Percentiles rank a stretch among this genome's conserved stretches.
These are phyloP conservation scores for Trichosanthes truncata DNA, from an alignment of 306 rosid genomes.

Conservation along the genomic window DNA sequence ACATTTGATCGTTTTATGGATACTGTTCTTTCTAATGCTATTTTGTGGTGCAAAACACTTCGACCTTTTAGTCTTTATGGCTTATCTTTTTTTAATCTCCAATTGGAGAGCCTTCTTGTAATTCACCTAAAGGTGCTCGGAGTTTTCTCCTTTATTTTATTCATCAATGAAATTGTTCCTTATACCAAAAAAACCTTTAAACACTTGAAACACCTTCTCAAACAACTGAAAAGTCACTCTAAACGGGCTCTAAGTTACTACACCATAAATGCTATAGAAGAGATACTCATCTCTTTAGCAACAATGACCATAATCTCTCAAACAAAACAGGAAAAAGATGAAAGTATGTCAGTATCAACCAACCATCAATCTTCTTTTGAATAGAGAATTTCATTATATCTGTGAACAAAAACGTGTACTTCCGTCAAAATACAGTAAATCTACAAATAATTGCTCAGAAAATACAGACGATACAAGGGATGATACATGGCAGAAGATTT, in stretches of 20 bases:
- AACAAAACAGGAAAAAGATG: background rate
- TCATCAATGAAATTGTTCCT: too few species aligned
- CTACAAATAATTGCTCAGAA: slow-evolving; percentile 14
- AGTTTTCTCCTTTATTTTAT: too few species aligned
- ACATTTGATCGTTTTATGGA: too few species aligned
- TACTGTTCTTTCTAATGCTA: too few species aligned
- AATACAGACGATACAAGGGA: slow-evolving; percentile 29
- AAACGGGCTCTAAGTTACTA: too few species aligned
- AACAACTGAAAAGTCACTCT: background rate
- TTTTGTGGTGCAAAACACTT: too few species aligned
- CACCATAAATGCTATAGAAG: background rate
- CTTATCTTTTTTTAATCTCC: too few species aligned
- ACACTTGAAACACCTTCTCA: too few species aligned
- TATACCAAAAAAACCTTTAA: too few species aligned
- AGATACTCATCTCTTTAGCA: background rate
- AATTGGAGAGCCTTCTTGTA: too few species aligned
- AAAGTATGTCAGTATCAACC: background rate
- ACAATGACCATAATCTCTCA: background rate
- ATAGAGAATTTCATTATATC: background rate
- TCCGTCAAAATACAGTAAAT: slow-evolving; percentile 1
- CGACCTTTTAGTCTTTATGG: too few species aligned
- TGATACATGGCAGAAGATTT: slow-evolving; percentile 13
- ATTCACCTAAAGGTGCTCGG: too few species aligned
- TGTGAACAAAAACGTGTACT: background rate
- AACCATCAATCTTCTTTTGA: background rate